phyloP scores from a whole-genome alignment of 106 monocot genomes.

The Narthecium ossifragum region DNA sequence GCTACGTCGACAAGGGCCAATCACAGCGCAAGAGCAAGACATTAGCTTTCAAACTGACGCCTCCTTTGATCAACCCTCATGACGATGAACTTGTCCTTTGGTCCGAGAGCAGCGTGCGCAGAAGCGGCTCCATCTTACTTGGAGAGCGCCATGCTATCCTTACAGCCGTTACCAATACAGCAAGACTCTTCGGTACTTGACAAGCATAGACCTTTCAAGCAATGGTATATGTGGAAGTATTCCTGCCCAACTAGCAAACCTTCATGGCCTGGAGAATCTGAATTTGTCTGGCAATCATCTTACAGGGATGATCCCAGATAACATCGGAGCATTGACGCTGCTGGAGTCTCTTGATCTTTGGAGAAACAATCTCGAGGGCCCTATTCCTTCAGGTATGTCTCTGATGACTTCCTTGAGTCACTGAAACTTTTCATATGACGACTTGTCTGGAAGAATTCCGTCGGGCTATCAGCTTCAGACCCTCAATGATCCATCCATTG shows the following conservation, averaged over 20 bases:
- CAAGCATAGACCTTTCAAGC: constrained; percentile 9
- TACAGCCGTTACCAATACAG: no score
- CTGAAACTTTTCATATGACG: constrained; percentile 29
- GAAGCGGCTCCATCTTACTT: no score
- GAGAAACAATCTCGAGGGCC: constrained; percentile 17
- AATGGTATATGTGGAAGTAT: constrained; percentile 7
- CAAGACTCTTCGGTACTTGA: background rate
- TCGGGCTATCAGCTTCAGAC: constrained; percentile 15
- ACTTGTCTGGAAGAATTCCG: constrained; percentile 26
- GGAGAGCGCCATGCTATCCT: no score
- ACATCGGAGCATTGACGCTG: background rate
- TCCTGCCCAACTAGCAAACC: constrained; percentile 8
- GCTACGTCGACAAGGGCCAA: background rate
- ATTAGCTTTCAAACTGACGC: background rate
- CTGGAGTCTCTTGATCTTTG: constrained; percentile 29
- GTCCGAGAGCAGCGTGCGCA: background rate
- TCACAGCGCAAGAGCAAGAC: background rate
- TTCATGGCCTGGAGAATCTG: constrained; percentile 6
- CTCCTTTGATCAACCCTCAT: background rate
- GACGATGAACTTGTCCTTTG: background rate
- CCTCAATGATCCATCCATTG: constrained; percentile 12
- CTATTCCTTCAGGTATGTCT: constrained; percentile 18
- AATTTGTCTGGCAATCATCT: constrained; percentile 24
- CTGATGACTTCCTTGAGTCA: constrained; percentile 8
- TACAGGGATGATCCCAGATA: constrained; percentile 15